Evolutionary conservation across 352 stramenopile species (phyloP), one percentile per base, ranked within the genome.

Genomic region (Pythium vanterpoolii): DNA sequence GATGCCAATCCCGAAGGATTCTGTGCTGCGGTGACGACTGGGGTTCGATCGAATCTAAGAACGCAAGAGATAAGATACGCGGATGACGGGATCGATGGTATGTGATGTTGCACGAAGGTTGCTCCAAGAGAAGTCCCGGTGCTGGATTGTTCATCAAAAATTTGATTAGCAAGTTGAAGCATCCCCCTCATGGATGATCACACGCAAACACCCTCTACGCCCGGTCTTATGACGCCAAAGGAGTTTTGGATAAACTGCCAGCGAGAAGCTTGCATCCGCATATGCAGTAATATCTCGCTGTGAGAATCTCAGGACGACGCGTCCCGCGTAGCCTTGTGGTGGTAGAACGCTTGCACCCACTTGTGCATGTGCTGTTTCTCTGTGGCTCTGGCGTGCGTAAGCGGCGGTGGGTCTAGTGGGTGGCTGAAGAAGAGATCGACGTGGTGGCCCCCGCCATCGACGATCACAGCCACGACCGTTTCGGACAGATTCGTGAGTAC

Each of bases 341-440:
- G 42, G 30, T 54, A 61, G 30, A 54, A 61, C 34, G 56, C 24
- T 3, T 55, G 58, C 31, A 93, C 70, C 91, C 91, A 98, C 56
- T 83, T 78, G 48, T 78, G 68, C 54, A 97, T 91, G 47, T 96
- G 68, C 38, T 78, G 33, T 55, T 86, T 77, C 66, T 97, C 86
- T 2, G 68, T 72, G 18, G 67, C 69, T 28, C 92, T 76, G n/a
- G 88, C 89, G 3, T 79, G 73, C 40, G 74, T 62, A 26, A 97
- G 71, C 3, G 76, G 71, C 18, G 67, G 66, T n/a, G 93, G 85
- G 67, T 98, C 95, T 18, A 92, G 54, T 40, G 77, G 58, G 68
- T 96, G 75, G 26, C 63, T 83, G 62, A 97, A 98, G 79, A 98
- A 96, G 9, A 98, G 74, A 64, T 98, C 90, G 24, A 97, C 54